Conservation (phyloP, 768 basidiomycete species). For the Suillus spraguei region DNA sequence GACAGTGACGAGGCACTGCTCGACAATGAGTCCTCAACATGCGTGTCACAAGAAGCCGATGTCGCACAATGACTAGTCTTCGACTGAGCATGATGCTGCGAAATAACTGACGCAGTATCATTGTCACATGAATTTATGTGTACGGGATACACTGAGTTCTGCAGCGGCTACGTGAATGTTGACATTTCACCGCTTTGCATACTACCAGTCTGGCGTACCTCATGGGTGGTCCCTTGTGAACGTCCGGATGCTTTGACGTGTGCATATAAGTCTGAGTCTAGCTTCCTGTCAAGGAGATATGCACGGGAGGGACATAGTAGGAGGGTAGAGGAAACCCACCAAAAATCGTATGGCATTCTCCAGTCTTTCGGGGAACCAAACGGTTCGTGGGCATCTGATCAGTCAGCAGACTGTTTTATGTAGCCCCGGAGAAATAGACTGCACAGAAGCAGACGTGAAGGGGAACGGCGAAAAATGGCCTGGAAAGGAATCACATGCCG, state of each 20-base stretch:
- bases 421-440: neutral
- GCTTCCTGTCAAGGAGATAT: neutral
- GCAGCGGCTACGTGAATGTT: neutral
- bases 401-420: neutral
- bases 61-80: neutral
- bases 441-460: neutral
- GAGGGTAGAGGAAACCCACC: slow-evolving; percentile 1
- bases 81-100: neutral
- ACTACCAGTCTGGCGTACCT: neutral
- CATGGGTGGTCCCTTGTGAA: neutral
- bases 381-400: neutral
- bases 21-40: neutral
- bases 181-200: neutral
- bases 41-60: neutral
- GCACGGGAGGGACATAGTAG: neutral
- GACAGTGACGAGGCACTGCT: neutral
- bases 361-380: neutral
- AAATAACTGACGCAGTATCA: neutral
- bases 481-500: neutral
- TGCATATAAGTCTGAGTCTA: neutral
- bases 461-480: neutral
- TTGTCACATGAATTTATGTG: neutral
- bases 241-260: neutral
- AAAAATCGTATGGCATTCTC: neutral
- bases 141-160: neutral